Evolutionary conservation across 2,329 filamentous ascomycete genomes (phyloP).

Genomic region (Aspergillus pseudoterreus): DNA sequence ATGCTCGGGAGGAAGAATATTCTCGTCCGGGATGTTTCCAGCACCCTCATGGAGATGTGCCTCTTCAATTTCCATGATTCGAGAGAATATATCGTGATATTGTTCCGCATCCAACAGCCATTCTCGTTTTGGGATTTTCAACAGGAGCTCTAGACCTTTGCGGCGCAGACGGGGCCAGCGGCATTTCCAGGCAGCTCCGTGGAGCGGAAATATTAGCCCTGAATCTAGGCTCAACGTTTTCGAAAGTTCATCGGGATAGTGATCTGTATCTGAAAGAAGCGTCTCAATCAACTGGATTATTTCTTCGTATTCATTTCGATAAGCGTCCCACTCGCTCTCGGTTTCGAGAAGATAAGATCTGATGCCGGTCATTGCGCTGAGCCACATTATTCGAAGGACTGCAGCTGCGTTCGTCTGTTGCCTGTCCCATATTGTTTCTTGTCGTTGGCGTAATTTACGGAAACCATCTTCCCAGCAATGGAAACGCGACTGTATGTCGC

Average conservation of each 20-base stretch:
- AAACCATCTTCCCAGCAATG: conserved; percentile 10
- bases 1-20: conserved; percentile 7
- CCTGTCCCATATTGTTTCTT: neutral
- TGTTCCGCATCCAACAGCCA: conserved; percentile 12
- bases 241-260: conserved; percentile 10
- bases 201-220: conserved; percentile 16
- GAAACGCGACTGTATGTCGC: neutral
- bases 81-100: conserved; percentile 13
- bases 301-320: conserved; percentile 9
- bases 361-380: conserved; percentile 5
- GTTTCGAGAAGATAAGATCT: conserved; percentile 5
- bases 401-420: conserved; percentile 4
- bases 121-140: conserved; percentile 10
- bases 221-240: conserved; percentile 12
- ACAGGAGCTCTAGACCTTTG: conserved; percentile 14
- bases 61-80: conserved; percentile 17
- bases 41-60: neutral
- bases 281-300: conserved; percentile 4
- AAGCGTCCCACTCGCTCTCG: conserved; percentile 14
- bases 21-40: neutral
- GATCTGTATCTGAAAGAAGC: conserved; percentile 3
- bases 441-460: conserved; percentile 8
- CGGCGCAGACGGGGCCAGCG: conserved; percentile 18
- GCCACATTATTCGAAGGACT: conserved; percentile 10
- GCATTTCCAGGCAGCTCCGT: conserved; percentile 19